Base-by-base conservation (phyloP, 257 asterid species). In the Plantago major region DNA sequence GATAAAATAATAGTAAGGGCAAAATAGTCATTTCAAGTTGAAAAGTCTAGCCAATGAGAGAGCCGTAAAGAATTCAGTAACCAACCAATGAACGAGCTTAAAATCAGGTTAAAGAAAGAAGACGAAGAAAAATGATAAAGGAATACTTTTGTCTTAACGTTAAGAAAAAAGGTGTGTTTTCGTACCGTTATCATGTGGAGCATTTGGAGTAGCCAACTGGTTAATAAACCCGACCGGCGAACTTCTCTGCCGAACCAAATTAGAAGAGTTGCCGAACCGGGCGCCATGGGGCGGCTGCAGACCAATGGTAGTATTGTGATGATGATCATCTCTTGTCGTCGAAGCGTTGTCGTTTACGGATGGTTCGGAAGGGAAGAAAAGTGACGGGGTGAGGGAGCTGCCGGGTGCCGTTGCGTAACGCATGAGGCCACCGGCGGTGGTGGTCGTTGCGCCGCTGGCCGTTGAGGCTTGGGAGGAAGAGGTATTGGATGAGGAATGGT, bases 201-300 rank as follows among this genome's bases (percentile, higher is more conserved):
- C 69, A 6, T 80, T 80, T 40, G 87, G 79, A 43, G 82, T 61
- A 10, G 87, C 89, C 14, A 90, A 78, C 28, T 87, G 90, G 47
- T 83, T 81, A 38, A 81, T 93, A 69, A 90, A 83, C 14, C 90
- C 90, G 45, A 95, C 89, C 0, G 97, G 95, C 6, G 84, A 87
- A 71, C 90, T 87, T 49, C 90, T 81, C 7, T 87, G 96, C 44
- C 97, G 79, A 45, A 80, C 69, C 81, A 87, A 53, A 9, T 84
- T 62, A 37, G 91, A 58, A 9, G 82, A 72, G 10, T 49, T 70
- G 9, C 51, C 66, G 55, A 45, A 54, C 3, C 46, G 18, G 38
- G 67, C 70, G 1, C 74, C 76, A 15, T 67, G 74, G 44, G 88
- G 63, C 59, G 79, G 70, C 55, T 81, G 87, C 55, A 53, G 49